Evolutionary conservation across 2,329 filamentous ascomycete genomes (phyloP).

Genomic region (Ceratocystis alfenasii): DNA sequence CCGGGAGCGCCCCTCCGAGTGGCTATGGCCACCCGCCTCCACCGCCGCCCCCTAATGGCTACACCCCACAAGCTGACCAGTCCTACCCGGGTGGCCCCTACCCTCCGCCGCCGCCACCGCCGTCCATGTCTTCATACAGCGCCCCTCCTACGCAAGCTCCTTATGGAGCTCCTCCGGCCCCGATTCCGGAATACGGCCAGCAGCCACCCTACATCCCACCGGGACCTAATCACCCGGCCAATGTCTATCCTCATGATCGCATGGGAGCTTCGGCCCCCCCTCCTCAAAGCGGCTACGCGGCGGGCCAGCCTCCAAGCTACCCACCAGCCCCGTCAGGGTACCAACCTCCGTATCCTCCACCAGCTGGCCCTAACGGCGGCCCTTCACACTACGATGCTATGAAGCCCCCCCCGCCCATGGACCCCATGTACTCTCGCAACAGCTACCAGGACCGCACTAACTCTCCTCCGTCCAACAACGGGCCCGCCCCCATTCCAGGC

Average conservation of each 20-base stretch:
- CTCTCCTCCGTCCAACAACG: slow-evolving; percentile 18
- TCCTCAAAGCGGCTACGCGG: slow-evolving; percentile 19
- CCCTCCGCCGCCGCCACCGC: slow-evolving; percentile 15
- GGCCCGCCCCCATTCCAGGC: neutral
- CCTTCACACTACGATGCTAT: slow-evolving; percentile 19
- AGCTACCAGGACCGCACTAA: slow-evolving; percentile 20
- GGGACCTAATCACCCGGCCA: slow-evolving; percentile 16
- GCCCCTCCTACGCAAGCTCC: slow-evolving; percentile 19
- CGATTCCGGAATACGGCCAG: slow-evolving; percentile 13
- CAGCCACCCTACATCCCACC: slow-evolving; percentile 16
- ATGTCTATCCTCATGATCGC: slow-evolving; percentile 16
- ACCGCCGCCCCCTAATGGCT: slow-evolving; percentile 4
- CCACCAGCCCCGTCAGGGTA: slow-evolving; percentile 13
- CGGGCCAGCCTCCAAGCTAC: slow-evolving; percentile 21
- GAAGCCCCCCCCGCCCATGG: slow-evolving; percentile 14
- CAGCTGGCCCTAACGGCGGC: neutral
- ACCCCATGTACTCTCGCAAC: slow-evolving; percentile 17
- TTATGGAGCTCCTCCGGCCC: slow-evolving; percentile 18
- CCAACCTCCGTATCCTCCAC: slow-evolving; percentile 5
- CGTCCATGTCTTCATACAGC: slow-evolving; percentile 18
- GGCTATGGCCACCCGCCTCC: slow-evolving; percentile 16
- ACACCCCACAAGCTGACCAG: slow-evolving; percentile 9
- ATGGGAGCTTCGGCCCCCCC: slow-evolving; percentile 18
- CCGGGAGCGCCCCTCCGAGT: slow-evolving; percentile 18
- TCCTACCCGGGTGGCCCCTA: slow-evolving; percentile 12